A percentile compares a stretch with the other conserved stretches of the same genome.
phyloP scores from a whole-genome alignment of 495 filamentous ascomycete species.

The Oidiodendron maius region DNA sequence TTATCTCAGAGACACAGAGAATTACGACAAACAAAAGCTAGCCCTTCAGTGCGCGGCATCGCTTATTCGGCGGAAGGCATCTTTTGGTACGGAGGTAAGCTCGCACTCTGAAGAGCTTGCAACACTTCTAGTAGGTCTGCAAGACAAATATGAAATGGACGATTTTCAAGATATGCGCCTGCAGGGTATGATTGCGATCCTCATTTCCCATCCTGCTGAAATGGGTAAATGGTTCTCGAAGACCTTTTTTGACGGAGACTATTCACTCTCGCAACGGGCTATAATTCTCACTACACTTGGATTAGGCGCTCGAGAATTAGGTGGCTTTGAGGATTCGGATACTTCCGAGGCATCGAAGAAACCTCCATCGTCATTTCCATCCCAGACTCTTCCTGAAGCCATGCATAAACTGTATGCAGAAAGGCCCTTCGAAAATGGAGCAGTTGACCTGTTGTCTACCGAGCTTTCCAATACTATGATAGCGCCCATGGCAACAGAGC shows the following conservation, averaged over 20 bases:
- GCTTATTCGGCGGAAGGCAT: conserved; percentile 82
- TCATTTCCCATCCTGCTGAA: conserved; percentile 66
- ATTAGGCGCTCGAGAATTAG: conserved; percentile 79
- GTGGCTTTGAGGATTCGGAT: conserved; percentile 65
- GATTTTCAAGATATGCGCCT: conserved; percentile 71
- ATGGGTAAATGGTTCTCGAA: conserved; percentile 82
- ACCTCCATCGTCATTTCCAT: conserved; percentile 24
- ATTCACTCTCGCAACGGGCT: conserved; percentile 76
- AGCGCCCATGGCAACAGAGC: conserved; percentile 64
- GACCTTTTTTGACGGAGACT: conserved; percentile 86
- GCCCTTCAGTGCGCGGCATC: conserved; percentile 68
- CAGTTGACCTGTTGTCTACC: conserved; percentile 54
- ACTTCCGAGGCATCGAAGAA: conserved; percentile 11
- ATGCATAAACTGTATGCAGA: conserved; percentile 43
- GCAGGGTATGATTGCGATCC: conserved; percentile 77
- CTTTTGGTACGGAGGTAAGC: conserved; percentile 79
- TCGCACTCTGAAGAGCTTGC: conserved; percentile 82
- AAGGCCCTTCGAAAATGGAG: conserved; percentile 32
- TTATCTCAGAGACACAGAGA: conserved; percentile 74
- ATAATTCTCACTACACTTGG: conserved; percentile 77
- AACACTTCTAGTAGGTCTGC: conserved; percentile 64
- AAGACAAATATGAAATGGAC: conserved; percentile 71
- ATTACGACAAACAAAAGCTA: conserved; percentile 76
- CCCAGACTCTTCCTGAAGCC: conserved; percentile 40
- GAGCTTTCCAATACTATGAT: conserved; percentile 65